Evolutionary conservation across 2,329 filamentous ascomycete genomes (phyloP), one percentile per base, ranked within the genome.

Genomic region (Ambrosiella xylebori): DNA sequence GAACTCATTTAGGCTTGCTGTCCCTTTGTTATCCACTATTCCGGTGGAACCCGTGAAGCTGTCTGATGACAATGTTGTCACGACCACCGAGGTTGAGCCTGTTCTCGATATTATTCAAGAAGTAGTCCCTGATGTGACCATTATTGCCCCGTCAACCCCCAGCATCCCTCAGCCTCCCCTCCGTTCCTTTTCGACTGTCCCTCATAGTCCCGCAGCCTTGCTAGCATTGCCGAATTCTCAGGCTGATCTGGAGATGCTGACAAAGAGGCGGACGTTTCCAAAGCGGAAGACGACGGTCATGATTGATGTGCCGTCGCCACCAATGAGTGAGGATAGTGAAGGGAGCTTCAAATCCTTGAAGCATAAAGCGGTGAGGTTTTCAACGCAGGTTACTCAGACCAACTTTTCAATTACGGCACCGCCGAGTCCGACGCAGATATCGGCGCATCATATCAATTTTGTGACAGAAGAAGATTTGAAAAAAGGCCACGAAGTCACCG

Each of bases 321-420:
- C 56, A 1, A 27, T 56, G 38, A 56, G 56, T 7, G 27, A 40
- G 9, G 37, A 44, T 38, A 41, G 40, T 13, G 59, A 52, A 8
- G 37, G 13, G 27, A 47, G 36, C 38, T 37, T 36, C 12, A 55
- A 52, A 17, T 37, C 65, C 6, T 77, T 74, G 64, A 71, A 73
- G 40, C 70, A 69, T 45, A 88, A 87, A 70, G 83, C 78, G 57
- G 85, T 88, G 1, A 78, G 82, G 7, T 88, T 88, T 64, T 85
- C 84, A 2, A 78, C 83, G 0, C 77, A 74, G 12, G 79, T 86
- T 1, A 77, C 84, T 64, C 81, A 82, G 7, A 78, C 80, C 1
- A 82, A 82, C 0, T 82, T 82, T 61, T 65, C 74, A 50, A 66
- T 71, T 17, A 69, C 68, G 0, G 77, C 80, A 44, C 76, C 78